Base-by-base conservation (phyloP, 139 green algal species). In the Edaphochlamys debaryana region DNA sequence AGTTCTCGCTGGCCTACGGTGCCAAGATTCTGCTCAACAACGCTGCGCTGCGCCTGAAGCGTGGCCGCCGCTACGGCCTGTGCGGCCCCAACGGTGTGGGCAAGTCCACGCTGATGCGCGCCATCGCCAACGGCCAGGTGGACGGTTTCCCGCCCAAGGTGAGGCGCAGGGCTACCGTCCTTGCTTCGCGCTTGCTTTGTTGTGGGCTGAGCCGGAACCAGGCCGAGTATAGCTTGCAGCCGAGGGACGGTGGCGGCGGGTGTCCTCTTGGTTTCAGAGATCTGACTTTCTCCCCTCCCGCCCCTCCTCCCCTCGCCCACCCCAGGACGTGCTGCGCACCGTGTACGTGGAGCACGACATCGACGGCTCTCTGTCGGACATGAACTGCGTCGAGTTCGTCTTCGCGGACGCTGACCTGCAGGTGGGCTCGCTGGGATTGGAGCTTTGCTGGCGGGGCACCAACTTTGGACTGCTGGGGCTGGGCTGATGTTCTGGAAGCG, bases 271-370 rank as follows among this genome's bases (percentile, higher is more conserved):
- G n/a, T n/a, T n/a, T n/a, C n/a, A n/a, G n/a, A n/a, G n/a, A n/a
- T n/a, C n/a, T n/a, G n/a, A n/a, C n/a, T n/a, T n/a, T n/a, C n/a
- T n/a, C n/a, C n/a, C n/a, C n/a, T n/a, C n/a, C n/a, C n/a, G n/a
- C n/a, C n/a, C n/a, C n/a, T n/a, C n/a, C n/a, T n/a, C n/a, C n/a
- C n/a, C n/a, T n/a, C n/a, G n/a, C n/a, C n/a, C n/a, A n/a, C n/a
- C n/a, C n/a, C n/a, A n/a, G 40, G 92, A 95, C 34, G 89, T 96
- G 89, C 90, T 98, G 69, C 90, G 90, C 79, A 97, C 95, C 0
- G 90, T 98, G 63, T 98, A 97, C 76, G 95, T 98, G 62, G 95
- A 98, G 94, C 93, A 98, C 85, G 95, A 98, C 92, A 96, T 98
- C 74, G 92, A 96, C 85, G 89, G 86, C 58, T 91, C 86, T 22